Base-by-base conservation (phyloP, 768 basidiomycete species). In the Lactarius trivialis region DNA sequence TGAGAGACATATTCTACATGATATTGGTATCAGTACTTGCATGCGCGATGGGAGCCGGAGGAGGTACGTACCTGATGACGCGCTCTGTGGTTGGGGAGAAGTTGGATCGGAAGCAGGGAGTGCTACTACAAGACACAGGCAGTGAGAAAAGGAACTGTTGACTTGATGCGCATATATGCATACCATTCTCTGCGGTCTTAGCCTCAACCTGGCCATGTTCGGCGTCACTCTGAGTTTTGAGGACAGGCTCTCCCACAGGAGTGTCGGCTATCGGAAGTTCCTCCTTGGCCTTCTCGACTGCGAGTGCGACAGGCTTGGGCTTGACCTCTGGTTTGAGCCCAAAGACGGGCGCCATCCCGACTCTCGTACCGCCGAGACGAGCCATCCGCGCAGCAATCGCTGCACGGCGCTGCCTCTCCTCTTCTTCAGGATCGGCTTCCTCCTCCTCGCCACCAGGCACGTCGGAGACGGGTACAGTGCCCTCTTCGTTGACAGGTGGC, bases 341-440 rank as follows among this genome's bases (percentile, higher is more conserved):
- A 73, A 91, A 85, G 61, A 86, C 76, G 54, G 89, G 86, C 1
- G 87, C 82, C 88, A 96, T 89, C 4, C 90, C 91, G 26, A 93
- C 77, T 58, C 86, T 78, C 15, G 91, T 83, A 53, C 93, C 95
- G 32, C 95, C 95, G 19, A 98, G 80, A 63, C 88, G 87, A 45
- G 93, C 93, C 92, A 98, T 93, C 51, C 93, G 82, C 26, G 93
- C 93, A 34, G 93, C 92, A 70, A 98, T 86, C 12, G 90, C 86
- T 5, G 92, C 89, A 48, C 94, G 83, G 51, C 88, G 82, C 69
- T 90, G 86, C 58, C 86, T 78, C 68, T 90, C 88, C 66, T 89
- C 86, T 24, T 86, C 85, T 69, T 86, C 85, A 1, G 82, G 80
- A 68, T 85, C 85, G 28, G 66, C 65, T 54, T 75, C 74, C 0